Evolutionary conservation across 768 basidiomycete genomes (phyloP), one percentile per base, ranked within the genome.

Genomic region (Trametes cingulata): DNA sequence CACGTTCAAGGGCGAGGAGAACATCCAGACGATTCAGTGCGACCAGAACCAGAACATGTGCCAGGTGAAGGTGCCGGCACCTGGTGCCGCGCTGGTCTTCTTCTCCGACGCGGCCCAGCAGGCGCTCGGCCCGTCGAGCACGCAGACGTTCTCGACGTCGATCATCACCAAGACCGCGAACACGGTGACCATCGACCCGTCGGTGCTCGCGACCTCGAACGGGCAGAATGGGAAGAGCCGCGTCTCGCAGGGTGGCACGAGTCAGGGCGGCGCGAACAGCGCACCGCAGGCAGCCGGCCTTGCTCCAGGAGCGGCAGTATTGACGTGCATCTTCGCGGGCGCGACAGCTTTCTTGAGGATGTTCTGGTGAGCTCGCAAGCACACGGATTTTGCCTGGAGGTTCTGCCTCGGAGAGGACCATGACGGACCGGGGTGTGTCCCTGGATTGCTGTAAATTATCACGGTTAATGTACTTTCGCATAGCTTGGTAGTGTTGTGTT

Each of bases 41-140:
- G 71, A 75, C 45, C 71, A 75, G 43, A 67, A 69, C 6, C 72
- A 74, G 57, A 81, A 82, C 65, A 75, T 75, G 0, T 93, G 91
- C 72, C 62, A 71, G 25, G 75, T 93, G 51, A 78, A 77, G 13
- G 82, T 93, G 36, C 80, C 82, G 41, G 87, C 90, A 2, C 91
- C 91, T 0, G 83, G 82, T 37, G 86, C 88, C 61, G 90, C 90
- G 1, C 77, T 93, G 42, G 88, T 93, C 58, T 90, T 90, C 77
- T 75, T 92, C 41, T 80, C 75, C 9, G 71, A 78, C 53, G 59
- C 70, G 27, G 78, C 80, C 7, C 66, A 77, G 40, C 58, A 71
- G 1, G 79, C 78, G 46, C 68, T 80, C 10, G 69, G 66, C 25
- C 69, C 70, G 1, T 69, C 67, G n/a, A 64, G 72, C 4, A 72